These are phyloP conservation scores for Boletellus deceptivus DNA, from an alignment of 1,284 basidiomycete genomes.

Conservation along the genomic window DNA sequence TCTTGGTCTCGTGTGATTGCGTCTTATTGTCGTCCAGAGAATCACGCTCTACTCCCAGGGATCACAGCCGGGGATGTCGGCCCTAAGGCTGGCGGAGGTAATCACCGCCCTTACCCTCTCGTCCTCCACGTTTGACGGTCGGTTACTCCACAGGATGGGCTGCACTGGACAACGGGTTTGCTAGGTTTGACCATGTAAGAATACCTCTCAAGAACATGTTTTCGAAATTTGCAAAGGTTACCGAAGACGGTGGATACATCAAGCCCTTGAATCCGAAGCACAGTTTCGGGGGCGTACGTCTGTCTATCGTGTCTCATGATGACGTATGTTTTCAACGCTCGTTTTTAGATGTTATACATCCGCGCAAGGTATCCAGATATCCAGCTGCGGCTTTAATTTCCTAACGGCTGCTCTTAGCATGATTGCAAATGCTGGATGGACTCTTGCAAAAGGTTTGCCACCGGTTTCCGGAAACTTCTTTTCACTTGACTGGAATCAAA, in stretches of 20 bases:
- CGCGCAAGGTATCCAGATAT: slow-evolving; percentile 48
- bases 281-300: slow-evolving; percentile 71
- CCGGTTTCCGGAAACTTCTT: not conserved
- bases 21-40: slow-evolving; percentile 39
- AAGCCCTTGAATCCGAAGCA: slow-evolving; percentile 73
- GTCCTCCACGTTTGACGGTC: not conserved
- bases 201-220: slow-evolving; percentile 78
- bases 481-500: slow-evolving; percentile 4
- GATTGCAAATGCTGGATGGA: slow-evolving; percentile 59
- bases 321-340: not conserved
- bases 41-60: slow-evolving; percentile 61
- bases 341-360: slow-evolving; percentile 64
- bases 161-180: slow-evolving; percentile 70
- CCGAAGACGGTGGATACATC: slow-evolving; percentile 64
- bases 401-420: slow-evolving; percentile 41
- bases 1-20: not conserved
- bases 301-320: slow-evolving; percentile 24
- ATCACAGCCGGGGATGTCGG: slow-evolving; percentile 72
- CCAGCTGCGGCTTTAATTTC: not conserved
- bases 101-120: not conserved
- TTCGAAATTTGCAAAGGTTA: slow-evolving; percentile 70
- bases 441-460: slow-evolving; percentile 52
- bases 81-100: slow-evolving; percentile 42
- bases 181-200: slow-evolving; percentile 66
- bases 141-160: slow-evolving; percentile 43